Conservation (phyloP, 805 yeast genomes). For the Zygosaccharomyces pseudorouxii region DNA sequence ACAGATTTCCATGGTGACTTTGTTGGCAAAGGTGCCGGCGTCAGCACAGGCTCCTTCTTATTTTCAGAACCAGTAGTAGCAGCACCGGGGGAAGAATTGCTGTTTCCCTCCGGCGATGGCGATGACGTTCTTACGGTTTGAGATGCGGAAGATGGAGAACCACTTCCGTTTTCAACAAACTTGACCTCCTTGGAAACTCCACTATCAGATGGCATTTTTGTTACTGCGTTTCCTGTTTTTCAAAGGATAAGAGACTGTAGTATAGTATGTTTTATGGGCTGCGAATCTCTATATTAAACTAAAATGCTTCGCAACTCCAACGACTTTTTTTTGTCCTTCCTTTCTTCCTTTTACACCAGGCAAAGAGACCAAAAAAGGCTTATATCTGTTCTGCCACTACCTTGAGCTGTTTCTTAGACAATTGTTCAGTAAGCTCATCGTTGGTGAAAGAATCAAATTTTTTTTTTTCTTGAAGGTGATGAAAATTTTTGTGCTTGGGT, state of each 20-base stretch:
- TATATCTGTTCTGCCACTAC: constrained; percentile 39
- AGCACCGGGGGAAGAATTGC: neutral
- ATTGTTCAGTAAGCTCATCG: constrained; percentile 5
- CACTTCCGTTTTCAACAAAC: constrained; percentile 1
- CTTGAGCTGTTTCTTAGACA: neutral
- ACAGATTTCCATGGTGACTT: constrained; percentile 34
- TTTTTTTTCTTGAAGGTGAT: constrained; percentile 7
- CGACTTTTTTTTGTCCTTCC: constrained; percentile 27
- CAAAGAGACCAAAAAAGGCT: constrained; percentile 26
- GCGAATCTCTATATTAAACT: neutral
- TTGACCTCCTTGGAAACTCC: constrained; percentile 3
- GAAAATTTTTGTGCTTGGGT: constrained; percentile 14
- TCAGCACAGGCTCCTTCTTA: constrained; percentile 21
- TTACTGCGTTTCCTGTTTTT: neutral
- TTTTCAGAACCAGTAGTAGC: neutral
- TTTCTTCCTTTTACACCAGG: constrained; percentile 11
- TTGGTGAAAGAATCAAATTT: constrained; percentile 9
- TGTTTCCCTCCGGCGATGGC: neutral
- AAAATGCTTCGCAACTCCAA: constrained; percentile 5
- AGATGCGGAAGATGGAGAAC: constrained; percentile 7
- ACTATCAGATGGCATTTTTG: constrained; percentile 4
- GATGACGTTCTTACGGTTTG: constrained; percentile 1
- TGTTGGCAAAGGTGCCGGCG: constrained; percentile 36
- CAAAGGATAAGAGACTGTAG: neutral
- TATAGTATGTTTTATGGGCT: neutral